Evolutionary conservation across 345 rosid species (phyloP), one percentile per base, ranked within the genome.

Genomic region (Pseudoturritis turrita): DNA sequence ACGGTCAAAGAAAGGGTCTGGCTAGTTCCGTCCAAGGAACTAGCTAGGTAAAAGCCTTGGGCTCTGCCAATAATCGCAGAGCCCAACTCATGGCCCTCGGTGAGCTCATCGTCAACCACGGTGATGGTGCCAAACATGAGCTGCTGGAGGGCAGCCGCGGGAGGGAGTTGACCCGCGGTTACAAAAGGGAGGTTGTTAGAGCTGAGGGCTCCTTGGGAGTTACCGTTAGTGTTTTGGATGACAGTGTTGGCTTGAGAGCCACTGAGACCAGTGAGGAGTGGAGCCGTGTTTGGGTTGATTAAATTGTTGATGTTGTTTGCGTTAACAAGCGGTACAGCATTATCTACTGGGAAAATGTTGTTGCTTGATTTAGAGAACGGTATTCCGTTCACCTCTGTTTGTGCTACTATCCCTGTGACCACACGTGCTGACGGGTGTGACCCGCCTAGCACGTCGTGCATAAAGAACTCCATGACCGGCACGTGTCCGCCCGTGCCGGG

Each of bases 61-160:
- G 98, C 92, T 72, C 65, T 83, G 1, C 98, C 95, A 14, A 91
- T 43, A 56, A 89, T 80, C 0, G 79, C 81, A 5, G 95, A 91
- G 0, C 91, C 97, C 37, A 88, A 45, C 71, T 89, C 97, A n/a
- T 88, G 91, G 0, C 84, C 91, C 54, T 88, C 97, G 0, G 96
- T 91, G 67, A 94, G 75, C 68, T 94, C 86, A 41, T 94, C 88
- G n/a, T 89, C 98, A 9, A 94, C 77, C 28, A 91, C 96, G 0
- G 96, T 91, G 68, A 91, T 84, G 1, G 96, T 47, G 0, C 97
- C 96, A 67, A 94, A 91, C 96, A 94, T 88, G 68, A 91, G 89
- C 53, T 85, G 81, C 55, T 88, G 96, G 15, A 91, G 86, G 3
- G 93, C 75, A 51, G 89, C 74, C 4, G 79, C 86, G 0, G 88